Percentiles rank a stretch among this genome's conserved stretches.
Evolutionary conservation across 495 filamentous ascomycete genomes (phyloP).

Genomic region (Rusavskia elegans): DNA sequence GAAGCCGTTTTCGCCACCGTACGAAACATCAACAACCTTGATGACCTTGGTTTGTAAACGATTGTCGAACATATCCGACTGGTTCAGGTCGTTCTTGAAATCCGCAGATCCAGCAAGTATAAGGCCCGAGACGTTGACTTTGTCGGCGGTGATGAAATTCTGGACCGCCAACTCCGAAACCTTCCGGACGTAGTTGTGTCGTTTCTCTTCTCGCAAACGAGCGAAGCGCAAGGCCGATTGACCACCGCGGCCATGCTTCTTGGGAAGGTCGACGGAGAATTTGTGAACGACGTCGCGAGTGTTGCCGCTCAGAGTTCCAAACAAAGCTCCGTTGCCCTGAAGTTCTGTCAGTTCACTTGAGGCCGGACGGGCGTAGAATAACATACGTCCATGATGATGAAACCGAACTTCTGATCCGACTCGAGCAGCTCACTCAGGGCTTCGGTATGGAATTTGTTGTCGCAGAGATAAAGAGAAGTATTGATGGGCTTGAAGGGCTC

Average conservation of each 20-base stretch:
- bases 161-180: constrained; percentile 95
- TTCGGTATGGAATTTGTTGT: constrained; percentile 99
- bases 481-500: constrained; percentile 99
- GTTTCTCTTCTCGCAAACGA: constrained; percentile 97
- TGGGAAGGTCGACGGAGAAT: constrained; percentile 89
- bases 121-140: constrained; percentile 88
- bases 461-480: constrained; percentile 94
- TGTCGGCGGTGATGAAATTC: constrained; percentile 95
- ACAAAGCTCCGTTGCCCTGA: constrained; percentile 79
- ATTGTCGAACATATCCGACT: constrained; percentile 90
- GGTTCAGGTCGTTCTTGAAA: constrained; percentile 98
- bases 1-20: constrained; percentile 97
- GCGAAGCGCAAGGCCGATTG: constrained; percentile 98
- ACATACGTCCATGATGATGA: constrained; percentile 81
- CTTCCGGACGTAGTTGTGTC: constrained; percentile 98
- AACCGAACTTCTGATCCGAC: constrained; percentile 97
- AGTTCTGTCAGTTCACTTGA: too few species aligned
- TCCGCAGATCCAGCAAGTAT: constrained; percentile 94
- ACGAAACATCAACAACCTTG: constrained; percentile 97
- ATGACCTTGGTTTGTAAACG: constrained; percentile 89
- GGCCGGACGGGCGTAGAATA: too few species aligned
- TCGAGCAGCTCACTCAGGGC: constrained; percentile 90
- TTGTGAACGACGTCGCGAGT: constrained; percentile 96
- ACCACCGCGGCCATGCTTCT: constrained; percentile 99
- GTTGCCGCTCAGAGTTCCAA: constrained; percentile 91